Evolutionary conservation across 169 alveolate genomes (phyloP), one percentile per base, ranked within the genome.

Genomic region (Plasmodium ovale): DNA sequence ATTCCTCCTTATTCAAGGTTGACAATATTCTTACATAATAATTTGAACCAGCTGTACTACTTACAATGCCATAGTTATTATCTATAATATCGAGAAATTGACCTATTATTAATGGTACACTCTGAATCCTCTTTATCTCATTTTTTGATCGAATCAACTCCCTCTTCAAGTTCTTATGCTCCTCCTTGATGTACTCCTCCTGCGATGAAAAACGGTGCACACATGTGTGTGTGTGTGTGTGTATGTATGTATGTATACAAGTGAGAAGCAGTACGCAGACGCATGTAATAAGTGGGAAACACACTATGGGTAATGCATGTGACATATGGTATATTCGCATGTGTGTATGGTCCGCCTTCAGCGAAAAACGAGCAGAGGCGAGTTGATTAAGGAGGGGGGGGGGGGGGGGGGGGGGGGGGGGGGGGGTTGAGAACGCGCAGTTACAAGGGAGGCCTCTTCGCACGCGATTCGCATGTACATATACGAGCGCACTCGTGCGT

Each of bases 41-140:
- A 89, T 97, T 98, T 25, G 99, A 94, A 6, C 99, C 99, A 14
- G 99, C 98, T 10, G 99, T 97, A 25, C 99, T 94, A 47, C 98
- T 95, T 25, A 98, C 99, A 9, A 99, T 97, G 16, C 99, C 99
- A 93, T 99, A 98, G 69, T 96, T 95, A 51, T 97, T 99, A 90
- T 98, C 99, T 25, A 98, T 96, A 96, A 99, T 97, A 89, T 99
- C 99, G 73, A 96, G 93, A 95, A 98, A 99, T 71, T 98, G 99
- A 6, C 99, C 99, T 37, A 99, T 98, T 53, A 98, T 98, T 37
- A 99, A 94, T 1, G 99, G 99, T 35, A 98, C 99, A 29, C 99
- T 96, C 92, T 98, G 99, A 39, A 99, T 98, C 44, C 99, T 95
- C 89, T 97, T 98, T 70, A 98, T 95, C 91, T 99, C 99, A 87